phyloP scores from a whole-genome alignment of 805 yeast genomes.

The Wickerhamomyces alni region DNA sequence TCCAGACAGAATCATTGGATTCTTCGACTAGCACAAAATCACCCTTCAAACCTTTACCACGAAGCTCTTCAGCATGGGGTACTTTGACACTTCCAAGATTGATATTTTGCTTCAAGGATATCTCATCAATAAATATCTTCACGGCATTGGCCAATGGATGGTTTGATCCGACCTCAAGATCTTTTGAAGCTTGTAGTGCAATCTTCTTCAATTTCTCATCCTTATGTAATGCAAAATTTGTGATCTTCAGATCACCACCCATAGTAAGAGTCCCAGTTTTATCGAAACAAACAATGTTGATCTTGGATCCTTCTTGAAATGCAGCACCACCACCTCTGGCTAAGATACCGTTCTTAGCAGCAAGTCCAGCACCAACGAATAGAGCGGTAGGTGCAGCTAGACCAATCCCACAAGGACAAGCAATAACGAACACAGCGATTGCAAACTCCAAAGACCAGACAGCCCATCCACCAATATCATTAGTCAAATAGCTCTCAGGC shows the following conservation, averaged over 20 bases:
- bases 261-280: conserved; percentile 73
- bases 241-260: conserved; percentile 53
- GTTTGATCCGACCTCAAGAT: conserved; percentile 55
- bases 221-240: conserved; percentile 36
- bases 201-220: conserved; percentile 13
- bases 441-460: conserved; percentile 77
- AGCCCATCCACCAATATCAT: conserved; percentile 67
- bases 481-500: conserved; percentile 51
- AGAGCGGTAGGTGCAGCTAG: conserved; percentile 82
- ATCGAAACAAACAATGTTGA: conserved; percentile 66
- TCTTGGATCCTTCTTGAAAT: conserved; percentile 66
- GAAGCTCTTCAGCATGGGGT: conserved; percentile 43
- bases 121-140: conserved; percentile 30
- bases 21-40: conserved; percentile 22
- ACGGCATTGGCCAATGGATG: conserved; percentile 68
- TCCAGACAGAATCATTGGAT: conserved; percentile 25
- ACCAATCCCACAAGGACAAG: conserved; percentile 85
- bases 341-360: conserved; percentile 70
- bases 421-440: conserved; percentile 74
- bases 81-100: conserved; percentile 29
- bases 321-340: conserved; percentile 82
- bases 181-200: conserved; percentile 42
- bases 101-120: conserved; percentile 9
- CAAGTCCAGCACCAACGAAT: conserved; percentile 73
- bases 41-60: conserved; percentile 59